Evolutionary conservation across 2,329 filamentous ascomycete genomes (phyloP), one percentile per base, ranked within the genome.

Genomic region (Pseudogymnoascus sp.): DNA sequence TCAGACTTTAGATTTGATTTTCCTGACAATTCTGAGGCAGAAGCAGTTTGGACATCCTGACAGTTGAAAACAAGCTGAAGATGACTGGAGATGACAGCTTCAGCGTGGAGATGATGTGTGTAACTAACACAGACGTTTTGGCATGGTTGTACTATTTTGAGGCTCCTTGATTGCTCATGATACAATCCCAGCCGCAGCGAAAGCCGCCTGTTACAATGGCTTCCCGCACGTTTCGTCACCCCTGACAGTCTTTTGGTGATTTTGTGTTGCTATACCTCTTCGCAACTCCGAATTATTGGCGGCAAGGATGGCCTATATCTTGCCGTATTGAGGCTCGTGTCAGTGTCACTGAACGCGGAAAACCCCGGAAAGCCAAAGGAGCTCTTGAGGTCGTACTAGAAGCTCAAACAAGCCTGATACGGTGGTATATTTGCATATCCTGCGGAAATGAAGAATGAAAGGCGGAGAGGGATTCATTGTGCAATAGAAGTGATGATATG

Each of bases 121-220:
- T 55, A 14, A 33, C 49, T 33, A 8, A 33, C 6, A 6, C 16
- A 7, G n/a, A 21, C 49, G 28, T 33, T 33, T 55, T 21, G 28
- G 28, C 49, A 55, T 35, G 49, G 49, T 55, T 33, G 28, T 55
- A 55, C 49, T 55, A 55, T 55, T 55, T 33, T 55, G 49, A 55
- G 28, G 49, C 28, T 55, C 49, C 49, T n/a, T 55, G 49, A 55
- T 55, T 55, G 49, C 49, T 55, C 49, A 33, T 35, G 28, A 35
- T 16, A 33, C 28, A 55, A 55, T 55, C 28, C 28, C n/a, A 55
- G 28, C 28, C 28, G 49, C 28, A 21, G 18, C 16, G 33, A 33
- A n/a, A 33, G 49, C 49, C 49, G 49, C 49, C n/a, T 55, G 45
- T 35, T 16, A 35, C 49, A 35, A 33, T 33, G 28, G 28, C 49